These are phyloP conservation scores for Akanthomyces dipterigenus DNA, from an alignment of 2,329 filamentous ascomycete species.

Conservation along the genomic window DNA sequence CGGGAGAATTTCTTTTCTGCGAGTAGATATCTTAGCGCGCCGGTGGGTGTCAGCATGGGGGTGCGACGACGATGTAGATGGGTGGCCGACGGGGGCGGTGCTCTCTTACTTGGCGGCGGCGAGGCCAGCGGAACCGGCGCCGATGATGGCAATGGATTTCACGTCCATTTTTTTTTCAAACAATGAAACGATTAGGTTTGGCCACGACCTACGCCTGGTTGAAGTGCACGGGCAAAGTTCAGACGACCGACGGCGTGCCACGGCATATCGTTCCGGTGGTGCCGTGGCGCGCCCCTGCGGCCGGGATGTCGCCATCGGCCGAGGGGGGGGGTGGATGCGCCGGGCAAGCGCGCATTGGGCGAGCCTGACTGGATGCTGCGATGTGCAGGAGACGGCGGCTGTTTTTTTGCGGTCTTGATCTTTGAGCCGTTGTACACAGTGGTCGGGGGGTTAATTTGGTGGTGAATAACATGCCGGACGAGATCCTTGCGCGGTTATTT, in stretches of 20 bases:
- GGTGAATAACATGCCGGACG: not conserved
- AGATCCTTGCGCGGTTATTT: not conserved
- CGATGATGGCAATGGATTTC: conserved; percentile 58
- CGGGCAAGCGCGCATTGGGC: not conserved
- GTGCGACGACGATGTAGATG: not conserved
- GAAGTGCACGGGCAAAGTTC: not conserved
- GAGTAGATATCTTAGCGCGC: conserved; percentile 51
- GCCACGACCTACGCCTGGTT: not conserved
- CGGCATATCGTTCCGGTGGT: not conserved
- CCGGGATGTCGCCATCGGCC: conserved; percentile 7
- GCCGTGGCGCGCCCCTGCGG: not conserved
- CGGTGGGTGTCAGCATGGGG: not conserved
- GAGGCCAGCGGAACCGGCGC: conserved; percentile 65
- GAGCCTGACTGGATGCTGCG: not conserved
- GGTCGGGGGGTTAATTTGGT: too few relatives aligned
- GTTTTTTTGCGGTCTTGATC: not conserved
- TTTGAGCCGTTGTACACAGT: too few relatives aligned
- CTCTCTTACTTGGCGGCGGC: conserved; percentile 42
- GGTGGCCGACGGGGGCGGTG: not conserved
- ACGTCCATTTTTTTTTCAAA: conserved; percentile 21
- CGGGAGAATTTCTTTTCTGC: conserved; percentile 56
- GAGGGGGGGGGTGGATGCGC: conserved; percentile 1
- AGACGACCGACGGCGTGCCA: too few relatives aligned
- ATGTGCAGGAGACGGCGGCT: not conserved
- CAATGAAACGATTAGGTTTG: not conserved